phyloP scores from a whole-genome alignment of 306 rosid genomes.

The Prunus mume region DNA sequence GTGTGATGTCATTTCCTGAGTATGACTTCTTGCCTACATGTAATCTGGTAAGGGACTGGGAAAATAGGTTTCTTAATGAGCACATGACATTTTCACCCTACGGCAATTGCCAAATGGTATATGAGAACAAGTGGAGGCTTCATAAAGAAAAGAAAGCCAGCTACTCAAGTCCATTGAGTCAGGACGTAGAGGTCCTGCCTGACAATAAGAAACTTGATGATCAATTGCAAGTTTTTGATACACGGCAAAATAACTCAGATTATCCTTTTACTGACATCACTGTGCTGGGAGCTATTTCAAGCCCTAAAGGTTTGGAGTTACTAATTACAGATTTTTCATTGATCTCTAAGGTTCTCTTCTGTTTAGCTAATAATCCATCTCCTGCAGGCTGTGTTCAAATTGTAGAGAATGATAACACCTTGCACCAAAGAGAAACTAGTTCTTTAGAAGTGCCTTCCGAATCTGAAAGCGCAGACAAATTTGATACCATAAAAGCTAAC shows the following conservation, averaged over 20 bases:
- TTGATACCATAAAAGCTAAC: background rate
- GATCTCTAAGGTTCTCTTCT: conserved; percentile 9
- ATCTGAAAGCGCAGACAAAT: conserved; percentile 19
- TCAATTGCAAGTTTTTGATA: conserved; percentile 19
- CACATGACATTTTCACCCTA: conserved; percentile 30
- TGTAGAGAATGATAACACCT: conserved; percentile 6
- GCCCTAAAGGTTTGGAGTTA: conserved; percentile 41
- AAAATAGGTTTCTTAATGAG: background rate
- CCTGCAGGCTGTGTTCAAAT: conserved; percentile 28
- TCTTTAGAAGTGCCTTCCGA: conserved; percentile 29
- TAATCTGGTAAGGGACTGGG: conserved; percentile 17
- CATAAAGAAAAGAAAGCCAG: conserved; percentile 29
- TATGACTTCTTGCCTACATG: conserved; percentile 32
- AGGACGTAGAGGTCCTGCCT: conserved; percentile 24
- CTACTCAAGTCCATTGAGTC: conserved; percentile 26
- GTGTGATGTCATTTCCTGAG: conserved; percentile 35
- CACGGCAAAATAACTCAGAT: conserved; percentile 20
- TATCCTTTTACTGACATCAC: conserved; percentile 18
- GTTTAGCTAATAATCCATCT: conserved; percentile 5
- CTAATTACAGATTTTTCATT: conserved; percentile 17
- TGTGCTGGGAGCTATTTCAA: conserved; percentile 24
- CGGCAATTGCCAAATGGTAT: conserved; percentile 23
- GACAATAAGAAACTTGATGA: conserved; percentile 18
- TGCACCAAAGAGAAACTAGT: conserved; percentile 19
- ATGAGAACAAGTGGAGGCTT: conserved; percentile 35